These are phyloP conservation scores for Grammothele lineata DNA, from an alignment of 768 basidiomycete species.

Conservation along the genomic window DNA sequence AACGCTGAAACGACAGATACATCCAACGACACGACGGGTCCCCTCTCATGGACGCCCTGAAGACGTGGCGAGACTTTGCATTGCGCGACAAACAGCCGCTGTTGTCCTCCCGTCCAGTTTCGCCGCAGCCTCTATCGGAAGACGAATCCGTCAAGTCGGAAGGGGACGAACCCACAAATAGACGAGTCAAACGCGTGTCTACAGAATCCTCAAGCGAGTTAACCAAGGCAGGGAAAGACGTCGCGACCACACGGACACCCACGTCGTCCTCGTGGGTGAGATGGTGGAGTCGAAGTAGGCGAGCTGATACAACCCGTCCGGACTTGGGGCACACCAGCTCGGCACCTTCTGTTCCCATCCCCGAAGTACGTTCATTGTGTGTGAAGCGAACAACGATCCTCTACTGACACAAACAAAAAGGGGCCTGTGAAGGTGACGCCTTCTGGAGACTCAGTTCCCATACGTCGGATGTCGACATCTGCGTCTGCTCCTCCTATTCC, in stretches of 20 bases:
- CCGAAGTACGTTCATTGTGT: no score
- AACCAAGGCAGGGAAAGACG: conserved; percentile 4
- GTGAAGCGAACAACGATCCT: no score
- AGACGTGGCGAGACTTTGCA: conserved; percentile 56
- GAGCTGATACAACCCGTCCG: conserved; percentile 15
- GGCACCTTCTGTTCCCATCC: conserved; percentile 6
- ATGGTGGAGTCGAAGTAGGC: conserved; percentile 73
- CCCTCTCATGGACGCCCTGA: conserved; percentile 70
- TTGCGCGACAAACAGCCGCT: conserved; percentile 22
- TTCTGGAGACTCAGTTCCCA: no score
- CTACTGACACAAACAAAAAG: no score
- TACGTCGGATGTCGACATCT: conserved; percentile 4
- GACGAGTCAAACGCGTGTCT: conserved; percentile 3
- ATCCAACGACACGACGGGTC: conserved; percentile 74
- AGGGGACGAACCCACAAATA: conserved; percentile 20
- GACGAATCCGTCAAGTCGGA: conserved; percentile 26
- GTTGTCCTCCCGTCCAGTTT: conserved; percentile 31
- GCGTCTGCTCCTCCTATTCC: conserved; percentile 8
- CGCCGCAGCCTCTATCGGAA: conserved; percentile 33
- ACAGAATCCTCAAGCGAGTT: no score
- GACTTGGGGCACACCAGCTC: conserved; percentile 16
- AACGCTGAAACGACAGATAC: conserved; percentile 42
- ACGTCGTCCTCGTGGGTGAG: conserved; percentile 72
- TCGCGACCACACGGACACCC: conserved; percentile 22
- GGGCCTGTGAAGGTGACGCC: no score